Percentiles rank a stretch among this genome's conserved stretches.
These are phyloP conservation scores for Paramecium pentaurelia DNA, from an alignment of 73 alveolate species.

Conservation along the genomic window DNA sequence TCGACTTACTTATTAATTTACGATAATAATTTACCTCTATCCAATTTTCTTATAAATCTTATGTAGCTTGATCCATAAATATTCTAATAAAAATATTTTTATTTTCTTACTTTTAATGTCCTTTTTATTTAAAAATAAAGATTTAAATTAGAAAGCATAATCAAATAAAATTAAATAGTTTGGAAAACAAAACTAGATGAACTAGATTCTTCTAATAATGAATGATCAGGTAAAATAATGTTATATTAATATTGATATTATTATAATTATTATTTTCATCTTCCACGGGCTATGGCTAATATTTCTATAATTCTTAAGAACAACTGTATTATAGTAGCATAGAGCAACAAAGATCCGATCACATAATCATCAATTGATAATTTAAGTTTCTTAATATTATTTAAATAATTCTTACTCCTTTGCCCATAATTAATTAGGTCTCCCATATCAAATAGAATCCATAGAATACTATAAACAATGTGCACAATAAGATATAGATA, in stretches of 20 bases:
- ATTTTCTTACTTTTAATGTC: neutral
- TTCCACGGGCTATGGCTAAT: neutral
- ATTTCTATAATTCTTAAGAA: neutral
- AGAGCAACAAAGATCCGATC: neutral
- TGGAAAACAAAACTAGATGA: neutral
- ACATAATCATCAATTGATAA: constrained; percentile 15
- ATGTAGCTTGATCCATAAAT: constrained; percentile 11
- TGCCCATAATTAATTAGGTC: neutral
- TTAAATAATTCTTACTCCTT: neutral
- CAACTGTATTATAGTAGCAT: neutral
- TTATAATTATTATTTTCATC: neutral
- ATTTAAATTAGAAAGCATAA: neutral
- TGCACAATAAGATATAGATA: neutral
- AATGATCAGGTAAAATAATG: neutral
- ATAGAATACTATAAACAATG: neutral
- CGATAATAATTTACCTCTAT: neutral
- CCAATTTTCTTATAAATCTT: constrained; percentile 39
- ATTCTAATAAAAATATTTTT: neutral
- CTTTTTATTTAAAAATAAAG: neutral
- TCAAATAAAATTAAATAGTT: neutral
- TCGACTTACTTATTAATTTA: neutral
- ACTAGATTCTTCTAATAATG: neutral
- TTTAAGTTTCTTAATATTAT: neutral
- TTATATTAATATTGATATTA: neutral
- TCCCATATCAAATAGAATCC: constrained; percentile 30